Percentiles rank a stretch among this genome's conserved stretches.
These are phyloP conservation scores for Magnaporthiopsis incrustans DNA, from an alignment of 2,329 filamentous ascomycete genomes.

Conservation along the genomic window DNA sequence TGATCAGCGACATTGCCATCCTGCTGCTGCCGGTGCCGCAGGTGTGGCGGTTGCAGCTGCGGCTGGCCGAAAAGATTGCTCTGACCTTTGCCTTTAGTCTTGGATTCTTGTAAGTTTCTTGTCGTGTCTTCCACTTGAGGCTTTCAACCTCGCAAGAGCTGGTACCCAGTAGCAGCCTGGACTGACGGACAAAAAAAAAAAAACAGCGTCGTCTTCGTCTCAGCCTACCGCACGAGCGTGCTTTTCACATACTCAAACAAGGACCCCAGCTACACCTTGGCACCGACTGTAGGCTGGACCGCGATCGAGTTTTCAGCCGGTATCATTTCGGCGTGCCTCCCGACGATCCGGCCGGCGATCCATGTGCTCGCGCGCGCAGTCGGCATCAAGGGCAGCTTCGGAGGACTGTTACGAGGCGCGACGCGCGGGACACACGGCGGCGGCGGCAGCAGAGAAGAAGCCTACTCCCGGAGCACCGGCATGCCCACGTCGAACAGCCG, in stretches of 20 bases:
- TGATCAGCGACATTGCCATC: slow-evolving; percentile 38
- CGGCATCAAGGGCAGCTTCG: slow-evolving; percentile 25
- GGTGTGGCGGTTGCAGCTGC: slow-evolving; percentile 37
- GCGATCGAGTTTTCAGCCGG: slow-evolving; percentile 40
- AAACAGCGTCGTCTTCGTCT: slow-evolving; percentile 38
- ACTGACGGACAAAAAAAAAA: too few species aligned
- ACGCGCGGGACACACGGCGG: neutral
- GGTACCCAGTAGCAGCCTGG: too few species aligned
- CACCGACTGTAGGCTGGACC: slow-evolving; percentile 38
- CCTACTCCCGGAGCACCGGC: neutral
- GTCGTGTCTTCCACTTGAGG: neutral
- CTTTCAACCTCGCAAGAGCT: too few species aligned
- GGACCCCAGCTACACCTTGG: slow-evolving; percentile 39
- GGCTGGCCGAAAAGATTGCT: slow-evolving; percentile 32
- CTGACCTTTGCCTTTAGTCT: slow-evolving; percentile 35
- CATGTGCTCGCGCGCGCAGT: slow-evolving; percentile 27
- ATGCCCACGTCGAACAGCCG: neutral
- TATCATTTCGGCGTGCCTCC: slow-evolving; percentile 45
- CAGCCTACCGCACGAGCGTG: slow-evolving; percentile 37
- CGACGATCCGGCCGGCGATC: slow-evolving; percentile 40
- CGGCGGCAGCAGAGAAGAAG: neutral
- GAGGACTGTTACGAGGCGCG: slow-evolving; percentile 1
- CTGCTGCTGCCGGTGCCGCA: slow-evolving; percentile 34
- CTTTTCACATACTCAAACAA: slow-evolving; percentile 32
- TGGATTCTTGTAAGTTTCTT: slow-evolving; percentile 31